phyloP scores from a whole-genome alignment of 2,329 filamentous ascomycete species.

The Cadophora malorum region DNA sequence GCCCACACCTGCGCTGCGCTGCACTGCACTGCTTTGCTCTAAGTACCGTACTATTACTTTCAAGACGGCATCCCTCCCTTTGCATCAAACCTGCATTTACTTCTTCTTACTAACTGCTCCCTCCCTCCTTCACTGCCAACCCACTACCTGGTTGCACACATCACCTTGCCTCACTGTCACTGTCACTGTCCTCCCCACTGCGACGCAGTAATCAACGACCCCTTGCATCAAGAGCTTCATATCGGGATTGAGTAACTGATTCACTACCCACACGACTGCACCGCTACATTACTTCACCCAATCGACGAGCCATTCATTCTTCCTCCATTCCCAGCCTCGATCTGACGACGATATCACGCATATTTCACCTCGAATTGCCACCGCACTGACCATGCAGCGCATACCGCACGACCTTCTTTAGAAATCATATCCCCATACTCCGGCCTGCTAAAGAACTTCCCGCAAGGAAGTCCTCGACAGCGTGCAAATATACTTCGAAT shows the following conservation, averaged over 20 bases:
- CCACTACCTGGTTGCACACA: neutral
- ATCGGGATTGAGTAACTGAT: neutral
- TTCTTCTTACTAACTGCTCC: slow-evolving; percentile 4
- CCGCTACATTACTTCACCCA: neutral
- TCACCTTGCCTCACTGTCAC: neutral
- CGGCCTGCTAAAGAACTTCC: slow-evolving; percentile 22
- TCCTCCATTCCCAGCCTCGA: slow-evolving; percentile 7
- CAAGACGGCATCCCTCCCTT: neutral
- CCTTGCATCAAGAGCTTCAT: slow-evolving; percentile 18
- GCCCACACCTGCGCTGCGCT: no score
- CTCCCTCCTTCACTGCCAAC: neutral
- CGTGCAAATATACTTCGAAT: slow-evolving; percentile 22
- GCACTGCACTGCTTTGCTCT: no score
- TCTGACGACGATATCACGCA: slow-evolving; percentile 12
- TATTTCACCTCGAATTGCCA: slow-evolving; percentile 28
- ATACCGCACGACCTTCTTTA: slow-evolving; percentile 34
- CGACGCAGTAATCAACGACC: slow-evolving; percentile 10
- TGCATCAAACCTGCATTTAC: slow-evolving; percentile 1
- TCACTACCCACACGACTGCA: neutral
- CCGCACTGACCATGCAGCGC: slow-evolving; percentile 38
- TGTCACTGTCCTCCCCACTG: slow-evolving; percentile 4
- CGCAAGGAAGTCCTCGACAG: slow-evolving; percentile 37
- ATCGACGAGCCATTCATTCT: slow-evolving; percentile 5
- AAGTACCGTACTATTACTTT: neutral
- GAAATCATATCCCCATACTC: slow-evolving; percentile 27